phyloP scores from a whole-genome alignment of 805 yeast genomes.

The Saccharomycopsis fodiens region DNA sequence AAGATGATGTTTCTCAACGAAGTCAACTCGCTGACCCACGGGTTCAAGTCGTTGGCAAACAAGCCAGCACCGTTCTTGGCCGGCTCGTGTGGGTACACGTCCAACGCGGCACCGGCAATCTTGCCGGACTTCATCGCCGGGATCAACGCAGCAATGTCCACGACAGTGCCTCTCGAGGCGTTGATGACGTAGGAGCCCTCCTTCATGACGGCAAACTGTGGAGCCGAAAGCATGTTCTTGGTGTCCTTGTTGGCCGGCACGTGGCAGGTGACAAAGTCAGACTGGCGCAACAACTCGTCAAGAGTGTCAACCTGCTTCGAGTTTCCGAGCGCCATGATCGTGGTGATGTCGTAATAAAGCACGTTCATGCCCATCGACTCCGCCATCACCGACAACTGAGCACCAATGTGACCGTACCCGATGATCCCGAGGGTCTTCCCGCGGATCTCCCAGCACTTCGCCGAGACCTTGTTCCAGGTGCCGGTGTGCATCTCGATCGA shows the following conservation, averaged over 20 bases:
- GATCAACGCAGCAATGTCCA: slow-evolving; percentile 89
- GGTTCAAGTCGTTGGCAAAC: slow-evolving; percentile 66
- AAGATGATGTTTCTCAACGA: slow-evolving; percentile 81
- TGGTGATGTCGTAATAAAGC: slow-evolving; percentile 80
- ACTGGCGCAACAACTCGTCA: slow-evolving; percentile 66
- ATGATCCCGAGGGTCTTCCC: slow-evolving; percentile 96
- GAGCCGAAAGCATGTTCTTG: slow-evolving; percentile 76
- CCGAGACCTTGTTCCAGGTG: slow-evolving; percentile 93
- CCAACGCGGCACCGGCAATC: slow-evolving; percentile 94
- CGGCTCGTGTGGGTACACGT: slow-evolving; percentile 96
- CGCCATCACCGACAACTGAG: slow-evolving; percentile 93
- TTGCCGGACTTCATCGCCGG: slow-evolving; percentile 89
- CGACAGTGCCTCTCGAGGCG: slow-evolving; percentile 96
- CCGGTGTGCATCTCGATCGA: slow-evolving; percentile 94
- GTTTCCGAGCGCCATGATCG: slow-evolving; percentile 95
- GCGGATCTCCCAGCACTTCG: slow-evolving; percentile 97
- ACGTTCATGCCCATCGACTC: slow-evolving; percentile 98
- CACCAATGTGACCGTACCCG: slow-evolving; percentile 97
- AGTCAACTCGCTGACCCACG: slow-evolving; percentile 77
- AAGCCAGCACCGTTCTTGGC: slow-evolving; percentile 87
- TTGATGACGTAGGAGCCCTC: slow-evolving; percentile 91
- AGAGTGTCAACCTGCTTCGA: slow-evolving; percentile 86
- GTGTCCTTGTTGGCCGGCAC: slow-evolving; percentile 95
- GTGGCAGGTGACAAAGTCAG: slow-evolving; percentile 90
- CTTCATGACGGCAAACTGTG: slow-evolving; percentile 94